phyloP scores from a whole-genome alignment of 2,329 filamentous ascomycete species.

The Microdochium bolleyi region DNA sequence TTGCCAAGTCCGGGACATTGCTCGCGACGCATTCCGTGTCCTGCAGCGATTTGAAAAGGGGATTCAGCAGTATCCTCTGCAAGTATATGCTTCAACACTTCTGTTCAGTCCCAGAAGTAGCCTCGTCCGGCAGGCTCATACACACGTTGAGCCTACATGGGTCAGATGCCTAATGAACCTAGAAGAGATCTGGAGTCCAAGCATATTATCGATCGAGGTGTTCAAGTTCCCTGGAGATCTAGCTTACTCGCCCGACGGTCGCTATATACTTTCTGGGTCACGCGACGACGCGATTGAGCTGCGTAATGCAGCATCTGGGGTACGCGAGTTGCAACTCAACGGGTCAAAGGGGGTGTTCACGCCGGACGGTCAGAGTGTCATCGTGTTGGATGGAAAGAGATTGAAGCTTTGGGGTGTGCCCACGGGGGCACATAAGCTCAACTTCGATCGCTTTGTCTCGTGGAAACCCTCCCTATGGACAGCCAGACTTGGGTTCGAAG shows the following conservation, averaged over 20 bases:
- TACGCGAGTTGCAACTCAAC: background rate
- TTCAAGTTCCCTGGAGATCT: background rate
- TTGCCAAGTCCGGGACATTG: background rate
- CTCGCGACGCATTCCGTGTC: background rate
- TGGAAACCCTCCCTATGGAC: too few relatives aligned
- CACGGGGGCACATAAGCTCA: too few relatives aligned
- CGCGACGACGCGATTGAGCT: background rate
- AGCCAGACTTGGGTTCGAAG: too few relatives aligned
- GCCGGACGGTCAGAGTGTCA: too few relatives aligned
- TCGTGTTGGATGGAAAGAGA: too few relatives aligned
- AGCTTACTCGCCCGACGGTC: background rate
- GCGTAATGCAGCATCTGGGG: background rate
- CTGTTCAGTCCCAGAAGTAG: background rate
- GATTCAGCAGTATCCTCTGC: background rate
- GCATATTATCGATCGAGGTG: background rate
- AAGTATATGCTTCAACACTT: background rate
- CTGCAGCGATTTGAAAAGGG: background rate
- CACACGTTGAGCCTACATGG: background rate
- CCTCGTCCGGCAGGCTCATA: background rate
- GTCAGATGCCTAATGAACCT: background rate
- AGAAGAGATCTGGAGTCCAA: background rate
- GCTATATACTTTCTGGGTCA: background rate
- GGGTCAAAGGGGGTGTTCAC: background rate
- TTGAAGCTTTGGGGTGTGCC: too few relatives aligned
- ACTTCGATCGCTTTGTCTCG: too few relatives aligned